These are phyloP conservation scores for Aquanectria penicillioides DNA, from an alignment of 2,329 filamentous ascomycete species.

Conservation along the genomic window DNA sequence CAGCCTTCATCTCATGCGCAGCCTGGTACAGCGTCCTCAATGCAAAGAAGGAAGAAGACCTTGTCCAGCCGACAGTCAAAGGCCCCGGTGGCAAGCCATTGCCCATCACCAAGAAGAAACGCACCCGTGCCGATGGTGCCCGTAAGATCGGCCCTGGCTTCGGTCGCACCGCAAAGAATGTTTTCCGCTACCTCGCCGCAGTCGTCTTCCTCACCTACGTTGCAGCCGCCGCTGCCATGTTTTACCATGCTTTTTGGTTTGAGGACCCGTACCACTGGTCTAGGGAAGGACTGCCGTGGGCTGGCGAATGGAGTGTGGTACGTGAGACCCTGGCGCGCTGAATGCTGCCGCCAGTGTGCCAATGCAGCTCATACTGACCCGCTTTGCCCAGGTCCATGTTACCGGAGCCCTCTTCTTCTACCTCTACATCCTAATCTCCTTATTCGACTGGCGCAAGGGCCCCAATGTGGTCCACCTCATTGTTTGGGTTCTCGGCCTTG, in stretches of 20 bases:
- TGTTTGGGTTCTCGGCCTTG: slow-evolving; percentile 79
- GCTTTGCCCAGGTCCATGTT: slow-evolving; percentile 76
- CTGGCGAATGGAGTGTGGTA: slow-evolving; percentile 81
- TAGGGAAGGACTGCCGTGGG: slow-evolving; percentile 70
- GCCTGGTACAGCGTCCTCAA: slow-evolving; percentile 64
- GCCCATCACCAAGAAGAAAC: slow-evolving; percentile 71
- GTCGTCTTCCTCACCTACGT: slow-evolving; percentile 79
- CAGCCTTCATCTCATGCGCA: slow-evolving; percentile 61
- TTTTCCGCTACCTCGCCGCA: slow-evolving; percentile 80
- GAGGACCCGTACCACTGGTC: slow-evolving; percentile 52
- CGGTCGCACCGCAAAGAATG: slow-evolving; percentile 71
- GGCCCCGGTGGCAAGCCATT: slow-evolving; percentile 93
- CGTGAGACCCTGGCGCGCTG: slow-evolving; percentile 46
- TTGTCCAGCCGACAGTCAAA: slow-evolving; percentile 60
- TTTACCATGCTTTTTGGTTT: slow-evolving; percentile 73
- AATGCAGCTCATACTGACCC: slow-evolving; percentile 32
- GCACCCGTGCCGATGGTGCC: slow-evolving; percentile 57
- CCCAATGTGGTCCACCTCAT: slow-evolving; percentile 83
- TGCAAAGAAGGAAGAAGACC: slow-evolving; percentile 59
- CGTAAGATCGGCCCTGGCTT: slow-evolving; percentile 62
- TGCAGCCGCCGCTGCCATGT: slow-evolving; percentile 77
- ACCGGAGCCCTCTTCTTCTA: slow-evolving; percentile 88
- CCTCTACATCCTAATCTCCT: slow-evolving; percentile 83
- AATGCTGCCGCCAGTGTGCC: slow-evolving; percentile 16
- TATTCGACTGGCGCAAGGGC: slow-evolving; percentile 84